These are phyloP conservation scores for Sporisorium sorghi DNA, from an alignment of 1,284 basidiomycete species.

Conservation along the genomic window DNA sequence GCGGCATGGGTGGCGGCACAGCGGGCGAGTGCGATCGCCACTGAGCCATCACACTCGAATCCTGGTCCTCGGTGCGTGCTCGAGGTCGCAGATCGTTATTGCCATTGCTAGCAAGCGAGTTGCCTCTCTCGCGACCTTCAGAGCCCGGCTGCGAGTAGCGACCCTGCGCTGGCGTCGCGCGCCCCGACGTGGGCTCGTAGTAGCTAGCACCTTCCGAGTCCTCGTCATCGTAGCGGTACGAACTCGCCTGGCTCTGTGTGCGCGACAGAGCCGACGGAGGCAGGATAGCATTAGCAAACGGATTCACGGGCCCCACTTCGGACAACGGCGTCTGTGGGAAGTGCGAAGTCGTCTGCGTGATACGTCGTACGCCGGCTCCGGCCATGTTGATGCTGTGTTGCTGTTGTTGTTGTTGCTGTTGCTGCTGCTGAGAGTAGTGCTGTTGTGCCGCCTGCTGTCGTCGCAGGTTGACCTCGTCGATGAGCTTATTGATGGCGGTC, in stretches of 20 bases:
- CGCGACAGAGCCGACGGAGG: conserved; percentile 35
- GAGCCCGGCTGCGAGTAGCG: conserved; percentile 54
- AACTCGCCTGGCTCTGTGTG: conserved; percentile 52
- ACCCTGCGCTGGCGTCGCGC: conserved; percentile 53
- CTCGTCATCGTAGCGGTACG: conserved; percentile 44
- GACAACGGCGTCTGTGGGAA: conserved; percentile 64
- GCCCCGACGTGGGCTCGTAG: conserved; percentile 40
- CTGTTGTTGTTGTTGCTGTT: conserved; percentile 34
- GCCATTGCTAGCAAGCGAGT: conserved; percentile 27
- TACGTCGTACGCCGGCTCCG: conserved; percentile 52
- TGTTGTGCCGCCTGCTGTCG: conserved; percentile 50
- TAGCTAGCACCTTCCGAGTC: conserved; percentile 36
- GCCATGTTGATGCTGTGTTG: conserved; percentile 55
- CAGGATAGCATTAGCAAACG: conserved; percentile 27
- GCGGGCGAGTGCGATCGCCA: conserved; percentile 62
- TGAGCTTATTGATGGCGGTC: conserved; percentile 84
- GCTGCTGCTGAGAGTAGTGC: conserved; percentile 43
- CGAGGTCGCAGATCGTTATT: conserved; percentile 44
- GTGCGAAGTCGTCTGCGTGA: conserved; percentile 46
- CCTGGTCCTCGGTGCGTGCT: conserved; percentile 62
- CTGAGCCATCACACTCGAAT: conserved; percentile 57
- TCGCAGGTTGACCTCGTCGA: conserved; percentile 73
- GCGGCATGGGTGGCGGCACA: conserved; percentile 50
- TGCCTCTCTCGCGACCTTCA: conserved; percentile 53
- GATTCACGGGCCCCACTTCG: conserved; percentile 53